Base-by-base conservation (phyloP, 2,329 filamentous ascomycete genomes). In the Epichloe coenophiala region DNA sequence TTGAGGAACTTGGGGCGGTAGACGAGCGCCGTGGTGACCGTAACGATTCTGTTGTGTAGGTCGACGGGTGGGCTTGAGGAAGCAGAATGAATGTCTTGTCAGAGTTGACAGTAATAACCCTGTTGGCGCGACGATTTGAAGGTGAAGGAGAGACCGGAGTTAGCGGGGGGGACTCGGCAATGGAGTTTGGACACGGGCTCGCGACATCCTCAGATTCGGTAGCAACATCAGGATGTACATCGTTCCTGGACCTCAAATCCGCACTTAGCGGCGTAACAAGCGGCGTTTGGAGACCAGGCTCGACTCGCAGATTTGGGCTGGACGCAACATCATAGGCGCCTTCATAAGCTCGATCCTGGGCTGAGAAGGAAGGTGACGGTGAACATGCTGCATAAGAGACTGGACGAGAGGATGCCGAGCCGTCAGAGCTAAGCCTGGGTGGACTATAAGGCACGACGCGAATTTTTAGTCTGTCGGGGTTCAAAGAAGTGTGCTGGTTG, bases 31-130 rank as follows among this genome's bases (percentile, higher is more conserved):
- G 66, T 36, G 69, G 64, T 9, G 75, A 74, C 55, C 61, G 60
- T 19, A 61, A 54, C 17, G 64, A 65, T 17, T 61, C 55, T 13
- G 60, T 58, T 51, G 58, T 56, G 9, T 62, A 66, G 5, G 60
- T 62, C 12, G 56, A 51, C 11, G 60, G 59, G 37, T 53, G 51
- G n/a, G 60, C 52, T 42, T 72, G 58, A 60, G 63, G 63, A 54
- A 71, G 54, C 51, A 80, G 63, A 15, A 76, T 77, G 57, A 81
- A 81, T 4, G 77, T 81, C 63, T 78, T 78, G 62, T 81, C 74
- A 5, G 75, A 62, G 56, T 80, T 70, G 31, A 81, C 64, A 49
- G 69, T 71, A 52, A 81, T 71, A 33, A 72, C 60, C 54, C 71
- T 62, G 19, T 54, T 60, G 9, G 49, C 44, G 38, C 64, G 63